Conservation (phyloP, 2,329 filamentous ascomycete species). For the Whalleya microplaca region DNA sequence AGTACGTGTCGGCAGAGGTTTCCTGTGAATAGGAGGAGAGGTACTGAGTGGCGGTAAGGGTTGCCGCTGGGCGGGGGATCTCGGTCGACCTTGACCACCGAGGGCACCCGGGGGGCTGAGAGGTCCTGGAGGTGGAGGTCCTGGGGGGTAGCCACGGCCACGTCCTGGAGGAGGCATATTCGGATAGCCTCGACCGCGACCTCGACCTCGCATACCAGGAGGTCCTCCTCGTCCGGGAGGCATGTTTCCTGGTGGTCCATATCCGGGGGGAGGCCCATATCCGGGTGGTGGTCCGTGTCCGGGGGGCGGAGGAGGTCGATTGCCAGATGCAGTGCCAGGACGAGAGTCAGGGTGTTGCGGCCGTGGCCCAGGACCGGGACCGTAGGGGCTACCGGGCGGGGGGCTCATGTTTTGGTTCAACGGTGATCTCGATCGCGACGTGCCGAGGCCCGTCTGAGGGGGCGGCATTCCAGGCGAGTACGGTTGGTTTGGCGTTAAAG, state of each 20-base stretch:
- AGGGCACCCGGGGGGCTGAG: neutral
- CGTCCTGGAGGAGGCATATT: slow-evolving; percentile 34
- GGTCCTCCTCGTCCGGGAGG: slow-evolving; percentile 39
- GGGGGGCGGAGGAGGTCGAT: slow-evolving; percentile 29
- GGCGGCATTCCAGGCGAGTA: slow-evolving; percentile 45
- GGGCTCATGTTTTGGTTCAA: slow-evolving; percentile 39
- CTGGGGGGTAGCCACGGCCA: slow-evolving; percentile 29
- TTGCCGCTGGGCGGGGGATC: slow-evolving; percentile 24
- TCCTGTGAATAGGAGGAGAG: slow-evolving; percentile 51
- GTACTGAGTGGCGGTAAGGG: slow-evolving; percentile 41
- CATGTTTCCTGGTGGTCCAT: slow-evolving; percentile 24
- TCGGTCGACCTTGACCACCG: slow-evolving; percentile 28
- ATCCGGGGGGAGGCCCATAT: slow-evolving; percentile 22
- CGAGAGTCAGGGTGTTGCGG: slow-evolving; percentile 36
- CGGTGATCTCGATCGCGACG: slow-evolving; percentile 50
- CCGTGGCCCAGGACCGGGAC: slow-evolving; percentile 35
- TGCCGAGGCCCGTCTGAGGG: slow-evolving; percentile 45
- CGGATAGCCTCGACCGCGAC: slow-evolving; percentile 28
- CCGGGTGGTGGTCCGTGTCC: slow-evolving; percentile 30
- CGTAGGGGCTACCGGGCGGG: slow-evolving; percentile 37
- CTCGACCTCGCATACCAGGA: slow-evolving; percentile 22
- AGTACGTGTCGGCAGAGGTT: slow-evolving; percentile 52
- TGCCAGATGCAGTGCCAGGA: slow-evolving; percentile 34
- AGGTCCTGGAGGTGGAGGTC: slow-evolving; percentile 11
- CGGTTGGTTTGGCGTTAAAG: slow-evolving; percentile 46